Evolutionary conservation across 352 stramenopile genomes (phyloP), one percentile per base, ranked within the genome.

Genomic region (Phytophthora sp.): DNA sequence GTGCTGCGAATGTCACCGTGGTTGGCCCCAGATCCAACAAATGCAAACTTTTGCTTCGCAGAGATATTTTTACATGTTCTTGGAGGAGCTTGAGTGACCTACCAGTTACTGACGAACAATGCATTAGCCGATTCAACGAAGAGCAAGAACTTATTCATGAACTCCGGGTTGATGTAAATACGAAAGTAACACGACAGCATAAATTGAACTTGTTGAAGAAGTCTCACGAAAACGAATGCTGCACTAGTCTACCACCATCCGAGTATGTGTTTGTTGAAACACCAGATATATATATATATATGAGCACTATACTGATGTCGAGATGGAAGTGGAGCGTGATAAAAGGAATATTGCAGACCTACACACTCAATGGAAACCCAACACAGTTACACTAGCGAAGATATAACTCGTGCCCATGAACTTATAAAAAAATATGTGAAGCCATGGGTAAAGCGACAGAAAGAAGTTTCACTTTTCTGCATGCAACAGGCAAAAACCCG

Each of bases 1-100:
- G 57, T 65, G 1, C 1, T 65, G 4, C 24, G 27, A 21, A 27
- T 18, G 12, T 38, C 45, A 0, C 46, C 57, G 11, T 65, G 35
- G 44, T 57, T 65, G 2, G n/a, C n/a, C 7, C 35, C 57, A 11
- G 57, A 65, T 29, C 12, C 15, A 4, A 16, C 4, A 5, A 57
- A 57, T 12, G n/a, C 46, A 3, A 45, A 45, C 4, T 57, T 65
- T 35, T 57, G 45, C 26, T 65, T 18, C 7, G 45, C 46, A 13
- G 36, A 65, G 13, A 1, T 65, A 2, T 65, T 65, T 35, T 15
- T 65, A 5, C 46, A 57, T 4, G 12, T 38, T 1, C 45, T 35
- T 65, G 46, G 57, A 8, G 57, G n/a, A 16, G 13, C 15, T n/a
- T 63, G 13, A 11, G 41, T 45, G 35, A 57, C 1, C 27, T 57